A percentile compares a stretch with the other conserved stretches of the same genome.
Conservation (phyloP, 1,284 basidiomycete species). For the Cronartium quercuum region DNA sequence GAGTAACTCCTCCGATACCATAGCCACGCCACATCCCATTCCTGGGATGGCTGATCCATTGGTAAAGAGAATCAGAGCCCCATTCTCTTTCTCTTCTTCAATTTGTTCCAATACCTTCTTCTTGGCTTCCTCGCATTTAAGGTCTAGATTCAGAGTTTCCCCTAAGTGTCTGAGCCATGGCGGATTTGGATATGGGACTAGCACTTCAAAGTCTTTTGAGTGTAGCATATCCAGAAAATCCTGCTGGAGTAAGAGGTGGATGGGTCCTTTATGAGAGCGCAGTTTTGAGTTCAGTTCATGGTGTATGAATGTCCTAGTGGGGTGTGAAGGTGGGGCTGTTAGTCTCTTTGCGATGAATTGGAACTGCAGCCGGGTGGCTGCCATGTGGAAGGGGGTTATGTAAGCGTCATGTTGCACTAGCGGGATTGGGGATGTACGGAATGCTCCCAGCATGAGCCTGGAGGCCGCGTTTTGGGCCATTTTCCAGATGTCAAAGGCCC, state of each 20-base stretch:
- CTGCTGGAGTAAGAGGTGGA: background rate
- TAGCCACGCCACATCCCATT: conserved; percentile 1
- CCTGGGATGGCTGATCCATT: conserved; percentile 5
- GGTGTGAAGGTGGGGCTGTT: background rate
- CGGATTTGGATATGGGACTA: background rate
- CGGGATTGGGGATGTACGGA: too few relatives aligned
- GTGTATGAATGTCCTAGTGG: background rate
- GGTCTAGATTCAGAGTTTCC: background rate
- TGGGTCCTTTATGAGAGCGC: background rate
- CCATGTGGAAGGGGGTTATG: background rate
- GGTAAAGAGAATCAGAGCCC: background rate
- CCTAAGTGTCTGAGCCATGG: background rate
- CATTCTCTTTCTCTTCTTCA: background rate
- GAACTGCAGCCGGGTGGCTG: background rate
- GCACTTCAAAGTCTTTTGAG: background rate
- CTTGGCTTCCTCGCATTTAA: background rate
- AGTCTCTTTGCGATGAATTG: background rate
- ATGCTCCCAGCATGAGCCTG: background rate
- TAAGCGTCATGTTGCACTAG: background rate
- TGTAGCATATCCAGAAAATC: background rate
- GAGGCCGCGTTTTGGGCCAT: background rate
- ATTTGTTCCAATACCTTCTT: background rate
- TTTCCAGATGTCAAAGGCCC: background rate
- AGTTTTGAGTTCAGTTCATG: background rate
- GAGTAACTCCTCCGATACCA: background rate